Evolutionary conservation across 208 protist species (phyloP).

Genomic region (Naegleria fowleri): DNA sequence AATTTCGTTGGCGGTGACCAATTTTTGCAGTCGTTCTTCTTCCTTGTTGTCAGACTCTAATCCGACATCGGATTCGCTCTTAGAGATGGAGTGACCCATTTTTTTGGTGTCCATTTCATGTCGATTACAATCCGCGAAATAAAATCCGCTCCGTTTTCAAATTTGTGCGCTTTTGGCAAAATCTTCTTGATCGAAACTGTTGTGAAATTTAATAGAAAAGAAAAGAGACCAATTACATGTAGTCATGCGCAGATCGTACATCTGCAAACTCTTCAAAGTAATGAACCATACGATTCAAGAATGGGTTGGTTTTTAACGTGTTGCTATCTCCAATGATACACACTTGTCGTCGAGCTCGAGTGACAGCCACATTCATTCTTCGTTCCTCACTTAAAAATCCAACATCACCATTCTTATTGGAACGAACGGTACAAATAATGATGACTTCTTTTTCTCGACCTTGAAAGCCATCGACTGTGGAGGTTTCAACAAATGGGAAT

Average conservation of each 20-base stretch:
- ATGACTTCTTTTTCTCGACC: constrained; percentile 62
- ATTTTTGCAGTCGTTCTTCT: background rate
- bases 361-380: constrained; percentile 56
- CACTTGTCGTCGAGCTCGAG: constrained; percentile 40
- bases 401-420: constrained; percentile 44
- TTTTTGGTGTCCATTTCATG: background rate
- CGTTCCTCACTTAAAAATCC: constrained; percentile 55
- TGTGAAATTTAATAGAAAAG: no score
- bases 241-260: background rate
- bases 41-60: background rate
- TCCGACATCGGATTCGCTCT: background rate
- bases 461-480: constrained; percentile 58
- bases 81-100: background rate
- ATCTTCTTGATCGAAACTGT: no score
- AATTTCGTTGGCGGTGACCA: background rate
- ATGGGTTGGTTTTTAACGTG: constrained; percentile 31
- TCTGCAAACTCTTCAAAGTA: background rate
- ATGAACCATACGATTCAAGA: background rate
- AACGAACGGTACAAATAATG: constrained; percentile 51
- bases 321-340: constrained; percentile 36
- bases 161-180: no score
- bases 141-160: no score
- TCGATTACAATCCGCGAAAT: no score
- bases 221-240: no score
- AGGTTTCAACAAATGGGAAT: constrained; percentile 40